Base-by-base conservation (phyloP, 768 basidiomycete genomes). In the Cystofilobasidium bisporidii region DNA sequence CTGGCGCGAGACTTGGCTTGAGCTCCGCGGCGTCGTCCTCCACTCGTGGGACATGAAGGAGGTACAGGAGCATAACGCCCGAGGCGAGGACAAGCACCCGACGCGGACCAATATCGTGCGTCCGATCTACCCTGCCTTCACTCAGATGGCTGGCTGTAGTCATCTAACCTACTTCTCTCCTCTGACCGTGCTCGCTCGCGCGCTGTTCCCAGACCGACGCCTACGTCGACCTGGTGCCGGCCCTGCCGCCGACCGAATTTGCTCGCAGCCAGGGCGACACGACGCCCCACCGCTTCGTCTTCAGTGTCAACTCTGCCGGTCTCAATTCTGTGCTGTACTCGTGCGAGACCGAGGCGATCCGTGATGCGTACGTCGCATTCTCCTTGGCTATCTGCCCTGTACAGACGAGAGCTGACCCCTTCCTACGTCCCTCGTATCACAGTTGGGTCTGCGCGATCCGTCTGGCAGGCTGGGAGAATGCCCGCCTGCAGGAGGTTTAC, bases 401-500 rank as follows among this genome's bases (percentile, higher is more conserved):
- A n/a, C n/a, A n/a, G n/a, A n/a, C n/a, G n/a, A n/a, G n/a, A n/a
- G n/a, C n/a, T n/a, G n/a, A n/a, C n/a, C n/a, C n/a, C n/a, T n/a
- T n/a, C n/a, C n/a, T 30, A 48, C 32, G 22, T 30, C 17, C 20
- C 5, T 1, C 30, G 0, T 47, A 4, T 12, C 33, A 12, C 66
- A 74, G 71, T n/a, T 98, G 94, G 94, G 86, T 89, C 10, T 86
- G 90, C 28, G 91, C 91, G 6, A 81, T 98, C 43, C 86, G 96
- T 22, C 82, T 99, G 6, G 85, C 87, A 14, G 83, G 88, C 61
- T 99, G 92, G 91, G 96, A 99, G 78, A 91, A 93, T 74, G 87
- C 89, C 1, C 85, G 91, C 50, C 81, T 97, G 20, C 91, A 96
- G 77, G 94, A 99, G 79, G 91, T 99, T 69, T 98, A 98, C 76